Conservation (phyloP, 805 yeast genomes). For the Tetrapisispora iriomotensis region DNA sequence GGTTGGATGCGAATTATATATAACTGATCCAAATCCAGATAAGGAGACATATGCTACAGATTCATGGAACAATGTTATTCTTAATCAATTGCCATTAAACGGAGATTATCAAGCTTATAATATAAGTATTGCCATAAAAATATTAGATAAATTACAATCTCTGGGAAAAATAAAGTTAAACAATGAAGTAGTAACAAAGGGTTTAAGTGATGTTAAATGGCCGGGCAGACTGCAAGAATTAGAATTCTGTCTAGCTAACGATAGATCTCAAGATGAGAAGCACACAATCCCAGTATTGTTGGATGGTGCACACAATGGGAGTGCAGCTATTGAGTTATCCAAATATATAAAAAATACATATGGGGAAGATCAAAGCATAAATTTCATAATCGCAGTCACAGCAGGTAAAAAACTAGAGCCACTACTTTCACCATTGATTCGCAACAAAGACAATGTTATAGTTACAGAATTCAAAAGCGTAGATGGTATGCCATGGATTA, state of each 20-base stretch:
- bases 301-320: slow-evolving; percentile 91
- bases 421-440: slow-evolving; percentile 42
- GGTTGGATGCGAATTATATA: slow-evolving; percentile 23
- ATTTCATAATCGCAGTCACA: slow-evolving; percentile 66
- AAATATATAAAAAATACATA: slow-evolving; percentile 35
- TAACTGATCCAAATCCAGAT: slow-evolving; percentile 12
- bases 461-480: slow-evolving; percentile 59
- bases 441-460: slow-evolving; percentile 44
- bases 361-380: slow-evolving; percentile 23
- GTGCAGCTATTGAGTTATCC: slow-evolving; percentile 68
- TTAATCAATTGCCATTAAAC: slow-evolving; percentile 42
- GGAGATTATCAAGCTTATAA: slow-evolving; percentile 71
- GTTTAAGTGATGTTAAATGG: slow-evolving; percentile 57
- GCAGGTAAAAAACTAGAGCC: slow-evolving; percentile 52
- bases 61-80: slow-evolving; percentile 26
- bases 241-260: slow-evolving; percentile 20
- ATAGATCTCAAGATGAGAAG: background rate
- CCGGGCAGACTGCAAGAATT: slow-evolving; percentile 74
- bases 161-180: slow-evolving; percentile 25
- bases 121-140: slow-evolving; percentile 53
- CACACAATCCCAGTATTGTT: slow-evolving; percentile 34
- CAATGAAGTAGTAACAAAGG: slow-evolving; percentile 33
- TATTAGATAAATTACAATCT: slow-evolving; percentile 34
- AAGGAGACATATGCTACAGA: slow-evolving; percentile 14
- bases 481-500: slow-evolving; percentile 92